phyloP scores from a whole-genome alignment of 345 rosid species.

The Boechera retrofracta region DNA sequence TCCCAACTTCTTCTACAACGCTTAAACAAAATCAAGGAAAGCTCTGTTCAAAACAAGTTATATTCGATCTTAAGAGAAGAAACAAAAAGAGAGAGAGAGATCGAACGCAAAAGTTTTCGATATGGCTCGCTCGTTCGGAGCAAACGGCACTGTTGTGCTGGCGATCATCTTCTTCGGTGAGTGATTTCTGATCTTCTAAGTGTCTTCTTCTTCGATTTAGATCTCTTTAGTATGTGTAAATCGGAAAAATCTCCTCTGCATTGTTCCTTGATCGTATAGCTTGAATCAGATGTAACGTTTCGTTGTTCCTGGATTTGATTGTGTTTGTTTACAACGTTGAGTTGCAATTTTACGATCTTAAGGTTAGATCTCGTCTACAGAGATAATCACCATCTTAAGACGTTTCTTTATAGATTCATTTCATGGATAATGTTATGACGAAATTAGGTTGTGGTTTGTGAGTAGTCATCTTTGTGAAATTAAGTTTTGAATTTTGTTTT shows the following conservation, averaged over 20 bases:
- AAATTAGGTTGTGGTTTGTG: neutral
- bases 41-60: neutral
- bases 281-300: neutral
- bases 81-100: neutral
- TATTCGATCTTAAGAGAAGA: neutral
- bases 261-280: neutral
- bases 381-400: neutral
- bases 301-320: neutral
- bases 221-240: neutral
- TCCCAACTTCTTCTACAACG: neutral
- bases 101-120: neutral
- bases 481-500: neutral
- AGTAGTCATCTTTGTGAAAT: neutral
- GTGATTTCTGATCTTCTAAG: constrained; percentile 3
- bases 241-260: neutral
- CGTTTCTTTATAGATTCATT: neutral
- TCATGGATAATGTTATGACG: neutral
- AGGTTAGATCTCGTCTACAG: constrained; percentile 25
- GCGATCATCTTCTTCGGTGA: constrained; percentile 43
- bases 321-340: neutral
- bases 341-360: constrained; percentile 1
- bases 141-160: constrained; percentile 28
- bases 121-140: constrained; percentile 45
- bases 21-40: neutral
- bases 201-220: constrained; percentile 2